Evolutionary conservation across 1,284 basidiomycete species (phyloP), one percentile per base, ranked within the genome.

Genomic region (Termitomyces sp.): DNA sequence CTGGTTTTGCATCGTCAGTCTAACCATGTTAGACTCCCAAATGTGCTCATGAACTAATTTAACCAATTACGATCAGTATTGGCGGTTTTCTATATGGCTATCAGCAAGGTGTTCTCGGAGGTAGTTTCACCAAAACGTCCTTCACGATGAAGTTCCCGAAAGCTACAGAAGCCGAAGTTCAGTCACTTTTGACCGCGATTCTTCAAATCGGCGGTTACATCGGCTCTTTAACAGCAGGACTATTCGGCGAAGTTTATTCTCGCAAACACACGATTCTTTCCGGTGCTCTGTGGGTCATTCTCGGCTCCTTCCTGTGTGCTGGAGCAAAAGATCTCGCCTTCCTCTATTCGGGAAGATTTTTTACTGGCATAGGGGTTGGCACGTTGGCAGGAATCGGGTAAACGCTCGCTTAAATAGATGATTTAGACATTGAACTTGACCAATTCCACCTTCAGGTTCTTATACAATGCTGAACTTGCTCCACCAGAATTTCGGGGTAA

Each of bases 61-160:
- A 13, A 34, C 34, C 45, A 17, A 17, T n/a, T 24, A 26, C 2
- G 15, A 36, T 3, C 17, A 59, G 58, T 13, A 57, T 59, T 19
- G 58, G 58, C 15, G 58, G 58, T 15, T 59, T 59, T 33, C 55
- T 59, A 13, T 59, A 59, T 12, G 58, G 58, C 21, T 59, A 59
- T 44, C 58, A 59, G 19, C 58, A 59, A 39, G 58, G 58, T 17
- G 58, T 59, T 12, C 45, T 59, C 1, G 58, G 58, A 33, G 58
- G 58, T n/a, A 55, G 53, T 13, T 59, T 59, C 47, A 59, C 58
- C 17, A 59, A 59, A 38, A 7, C 24, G 12, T 52, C 58, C 10
- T 59, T 59, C 30, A 36, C 57, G 40, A 21, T 31, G 17, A 59
- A 45, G 33, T 59, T 59, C 12, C 55, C 58, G 26, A 50, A 47